phyloP scores from a whole-genome alignment of 108 stramenopile species.

The Cyclotella kingstonii region DNA sequence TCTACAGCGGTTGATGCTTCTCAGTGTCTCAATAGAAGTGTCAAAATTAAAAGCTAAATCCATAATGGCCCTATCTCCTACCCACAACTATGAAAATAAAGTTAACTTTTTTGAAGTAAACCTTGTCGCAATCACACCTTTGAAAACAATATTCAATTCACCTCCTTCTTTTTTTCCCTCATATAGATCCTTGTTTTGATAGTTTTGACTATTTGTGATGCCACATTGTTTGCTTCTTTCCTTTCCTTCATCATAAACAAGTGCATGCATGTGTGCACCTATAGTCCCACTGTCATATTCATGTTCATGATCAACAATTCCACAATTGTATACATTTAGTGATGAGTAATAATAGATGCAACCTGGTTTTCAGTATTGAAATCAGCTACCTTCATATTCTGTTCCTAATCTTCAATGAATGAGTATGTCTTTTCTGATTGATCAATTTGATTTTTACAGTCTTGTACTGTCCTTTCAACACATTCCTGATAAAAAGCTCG shows the following conservation, averaged over 20 bases:
- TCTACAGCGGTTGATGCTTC: too few relatives aligned
- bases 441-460: neutral
- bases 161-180: neutral
- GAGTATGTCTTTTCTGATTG: neutral
- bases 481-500: neutral
- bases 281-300: neutral
- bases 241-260: constrained; percentile 1
- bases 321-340: neutral
- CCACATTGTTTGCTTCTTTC: too few relatives aligned
- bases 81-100: neutral
- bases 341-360: constrained; percentile 3
- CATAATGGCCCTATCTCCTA: too few relatives aligned
- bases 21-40: too few relatives aligned
- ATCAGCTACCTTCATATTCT: constrained; percentile 1
- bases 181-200: neutral
- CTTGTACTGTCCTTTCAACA: neutral
- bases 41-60: too few relatives aligned
- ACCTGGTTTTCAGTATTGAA: constrained; percentile 1
- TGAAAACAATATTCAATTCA: neutral
- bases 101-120: neutral
- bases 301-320: neutral
- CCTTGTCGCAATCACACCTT: neutral
- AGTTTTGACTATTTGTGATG: neutral
- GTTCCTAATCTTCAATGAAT: neutral
- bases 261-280: neutral